These are phyloP conservation scores for Pyrenochaeta sp. DNA, from an alignment of 2,329 filamentous ascomycete species.

Conservation along the genomic window DNA sequence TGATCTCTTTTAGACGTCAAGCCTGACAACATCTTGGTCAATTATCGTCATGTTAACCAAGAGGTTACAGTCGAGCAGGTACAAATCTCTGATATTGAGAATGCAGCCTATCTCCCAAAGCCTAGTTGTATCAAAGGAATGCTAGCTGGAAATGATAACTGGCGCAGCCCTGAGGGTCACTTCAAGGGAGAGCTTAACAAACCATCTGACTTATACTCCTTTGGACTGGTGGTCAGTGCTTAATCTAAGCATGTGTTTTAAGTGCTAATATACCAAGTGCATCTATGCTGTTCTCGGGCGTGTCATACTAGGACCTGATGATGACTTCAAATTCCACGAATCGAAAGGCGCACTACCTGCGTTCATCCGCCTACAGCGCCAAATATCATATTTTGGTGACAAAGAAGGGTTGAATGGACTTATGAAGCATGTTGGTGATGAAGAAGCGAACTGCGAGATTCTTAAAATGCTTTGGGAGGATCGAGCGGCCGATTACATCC, in stretches of 20 bases:
- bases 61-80: slow-evolving; percentile 25
- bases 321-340: slow-evolving; percentile 29
- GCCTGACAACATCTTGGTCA: slow-evolving; percentile 39
- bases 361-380: slow-evolving; percentile 36
- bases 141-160: slow-evolving; percentile 40
- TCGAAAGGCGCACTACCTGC: slow-evolving; percentile 27
- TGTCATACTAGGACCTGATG: slow-evolving; percentile 34
- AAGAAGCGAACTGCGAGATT: slow-evolving; percentile 38
- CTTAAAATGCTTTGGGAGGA: slow-evolving; percentile 47
- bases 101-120: slow-evolving; percentile 46
- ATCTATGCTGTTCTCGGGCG: slow-evolving; percentile 32
- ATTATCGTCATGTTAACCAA: slow-evolving; percentile 17
- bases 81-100: slow-evolving; percentile 39
- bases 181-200: slow-evolving; percentile 37
- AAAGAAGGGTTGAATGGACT: slow-evolving; percentile 35
- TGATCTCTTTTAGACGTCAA: slow-evolving; percentile 35
- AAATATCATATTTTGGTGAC: slow-evolving; percentile 40
- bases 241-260: neutral
- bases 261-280: slow-evolving; percentile 26
- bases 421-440: slow-evolving; percentile 43
- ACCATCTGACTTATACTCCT: slow-evolving; percentile 39
- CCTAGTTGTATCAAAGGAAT: slow-evolving; percentile 38
- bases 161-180: slow-evolving; percentile 42
- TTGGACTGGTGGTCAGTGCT: slow-evolving; percentile 34
- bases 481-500: slow-evolving; percentile 33